Base-by-base conservation (phyloP, 371 early-diverging fungal genomes). In the Actinomucor elegans region DNA sequence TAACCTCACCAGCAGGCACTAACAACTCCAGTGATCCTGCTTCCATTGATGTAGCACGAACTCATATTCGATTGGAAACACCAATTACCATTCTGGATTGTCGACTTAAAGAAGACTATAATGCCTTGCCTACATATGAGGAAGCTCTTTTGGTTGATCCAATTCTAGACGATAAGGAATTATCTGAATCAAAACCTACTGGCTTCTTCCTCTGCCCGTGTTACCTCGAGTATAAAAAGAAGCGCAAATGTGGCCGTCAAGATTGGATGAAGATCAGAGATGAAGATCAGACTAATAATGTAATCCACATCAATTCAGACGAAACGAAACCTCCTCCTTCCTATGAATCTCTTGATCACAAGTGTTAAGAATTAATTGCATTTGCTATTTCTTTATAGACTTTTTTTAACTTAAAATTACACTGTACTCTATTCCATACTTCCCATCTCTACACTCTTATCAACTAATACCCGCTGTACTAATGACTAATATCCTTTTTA, bases 51-150 rank as follows among this genome's bases (percentile, higher is more conserved):
- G n/a, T n/a, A n/a, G n/a, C n/a, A n/a, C 18, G 28, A 47, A 55
- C 48, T 1, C 45, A 61, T 29, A 59, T 77, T 11, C 71, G 67
- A 24, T 53, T 75, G 4, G 76, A 72, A 29, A 66, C 64, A n/a
- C 76, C 76, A 11, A 70, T 75, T 40, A 72, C 76, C 4, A 75
- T 75, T 24, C 50, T 75, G 1, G 76, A 75, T 34, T 75, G 76
- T 27, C 65, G 76, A 0, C 64, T 75, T 2, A 75, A 75, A 34
- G 76, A 75, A 34, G 76, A 75, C 15, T 67, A 56, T 48, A 57
- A 59, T 1, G 57, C 66, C 0, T 45, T 75, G n/a, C 76, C 76
- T 15, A 73, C 73, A 0, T 77, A 77, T 41, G 58, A 66, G 35
- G 60, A 59, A 21, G 59, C 70, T 6, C 1, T 69, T 10, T 5